phyloP scores from a whole-genome alignment of 2,329 filamentous ascomycete species.

The Botrytis medusae region DNA sequence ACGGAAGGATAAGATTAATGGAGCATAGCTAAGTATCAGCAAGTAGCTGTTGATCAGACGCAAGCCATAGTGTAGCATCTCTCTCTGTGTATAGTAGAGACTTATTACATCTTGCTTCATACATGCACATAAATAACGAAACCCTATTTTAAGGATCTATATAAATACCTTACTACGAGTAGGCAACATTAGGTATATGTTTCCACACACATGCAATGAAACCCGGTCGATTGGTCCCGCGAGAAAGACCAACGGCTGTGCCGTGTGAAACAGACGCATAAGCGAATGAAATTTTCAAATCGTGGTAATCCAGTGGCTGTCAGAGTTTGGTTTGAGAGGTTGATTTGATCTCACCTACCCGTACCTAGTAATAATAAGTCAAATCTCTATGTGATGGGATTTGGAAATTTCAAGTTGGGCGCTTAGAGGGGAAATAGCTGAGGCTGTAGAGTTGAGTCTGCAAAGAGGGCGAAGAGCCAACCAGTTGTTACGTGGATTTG shows the following conservation, averaged over 20 bases:
- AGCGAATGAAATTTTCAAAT: constrained; percentile 1
- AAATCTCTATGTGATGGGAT: background rate
- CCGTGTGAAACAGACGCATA: constrained; percentile 2
- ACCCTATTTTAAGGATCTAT: background rate
- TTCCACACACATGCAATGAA: background rate
- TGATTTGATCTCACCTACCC: background rate
- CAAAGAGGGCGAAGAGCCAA: background rate
- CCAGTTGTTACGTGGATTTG: background rate
- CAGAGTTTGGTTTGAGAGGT: background rate
- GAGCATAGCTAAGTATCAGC: background rate
- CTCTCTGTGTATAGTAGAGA: background rate
- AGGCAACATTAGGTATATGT: too few species aligned
- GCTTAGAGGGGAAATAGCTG: background rate
- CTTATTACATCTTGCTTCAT: too few species aligned
- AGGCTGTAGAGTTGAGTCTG: background rate
- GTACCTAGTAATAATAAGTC: background rate
- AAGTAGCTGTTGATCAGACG: background rate
- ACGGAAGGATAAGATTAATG: background rate
- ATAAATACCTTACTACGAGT: too few species aligned
- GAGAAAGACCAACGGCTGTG: background rate
- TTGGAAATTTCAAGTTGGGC: background rate
- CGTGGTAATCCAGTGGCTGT: background rate
- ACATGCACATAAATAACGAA: too few species aligned
- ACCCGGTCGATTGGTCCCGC: background rate
- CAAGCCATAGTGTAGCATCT: background rate